Percentiles rank a stretch among this genome's conserved stretches.
These are phyloP conservation scores for Amanita brunnescens DNA, from an alignment of 768 basidiomycete species.

Conservation along the genomic window DNA sequence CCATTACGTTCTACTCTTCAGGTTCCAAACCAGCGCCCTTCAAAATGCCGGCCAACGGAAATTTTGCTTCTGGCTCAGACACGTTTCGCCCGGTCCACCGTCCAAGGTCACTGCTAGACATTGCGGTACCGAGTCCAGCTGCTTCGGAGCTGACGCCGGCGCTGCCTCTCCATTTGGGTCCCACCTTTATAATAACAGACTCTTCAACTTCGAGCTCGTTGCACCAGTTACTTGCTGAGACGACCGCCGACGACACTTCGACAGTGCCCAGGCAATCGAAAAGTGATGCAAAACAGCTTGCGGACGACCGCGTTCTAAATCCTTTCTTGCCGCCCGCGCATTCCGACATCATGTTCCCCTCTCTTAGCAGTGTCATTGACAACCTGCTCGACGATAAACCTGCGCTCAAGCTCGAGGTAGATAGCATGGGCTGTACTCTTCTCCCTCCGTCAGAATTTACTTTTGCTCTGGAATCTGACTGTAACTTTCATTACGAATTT, in stretches of 20 bases:
- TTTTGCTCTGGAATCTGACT: not conserved
- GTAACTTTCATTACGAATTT: conserved; percentile 1
- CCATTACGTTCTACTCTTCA: not conserved
- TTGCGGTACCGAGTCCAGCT: not conserved
- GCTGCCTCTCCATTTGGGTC: not conserved
- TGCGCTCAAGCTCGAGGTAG: not conserved
- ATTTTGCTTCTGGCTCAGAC: not conserved
- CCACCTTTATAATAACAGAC: not conserved
- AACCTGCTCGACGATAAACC: not conserved
- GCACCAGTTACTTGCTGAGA: not conserved
- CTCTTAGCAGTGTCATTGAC: not conserved
- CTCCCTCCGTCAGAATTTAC: conserved; percentile 1
- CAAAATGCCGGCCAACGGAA: not conserved
- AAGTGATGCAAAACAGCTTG: not conserved
- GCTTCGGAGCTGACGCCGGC: not conserved
- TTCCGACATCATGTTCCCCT: conserved; percentile 3
- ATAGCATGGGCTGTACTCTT: not conserved
- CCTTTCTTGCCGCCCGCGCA: not conserved
- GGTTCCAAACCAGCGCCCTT: not conserved
- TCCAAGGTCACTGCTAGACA: not conserved
- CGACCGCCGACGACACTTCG: not conserved
- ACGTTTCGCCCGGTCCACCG: not conserved
- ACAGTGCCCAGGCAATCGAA: not conserved
- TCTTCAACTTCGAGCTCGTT: not conserved
- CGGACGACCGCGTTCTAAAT: not conserved